phyloP scores from a whole-genome alignment of 257 asterid species.

The Solanum chmielewskii region DNA sequence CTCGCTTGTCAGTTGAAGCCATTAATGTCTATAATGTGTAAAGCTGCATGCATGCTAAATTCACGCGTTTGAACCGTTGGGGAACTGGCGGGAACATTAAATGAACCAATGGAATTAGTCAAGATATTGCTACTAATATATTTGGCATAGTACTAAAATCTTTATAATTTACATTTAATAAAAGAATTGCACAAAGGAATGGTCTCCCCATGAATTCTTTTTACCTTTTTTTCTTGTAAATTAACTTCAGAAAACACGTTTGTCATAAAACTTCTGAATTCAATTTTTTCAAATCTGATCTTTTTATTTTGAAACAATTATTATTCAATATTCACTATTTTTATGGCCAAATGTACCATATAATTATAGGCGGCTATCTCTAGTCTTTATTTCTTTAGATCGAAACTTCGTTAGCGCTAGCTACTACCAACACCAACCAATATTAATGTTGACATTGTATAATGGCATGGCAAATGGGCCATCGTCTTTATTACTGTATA shows the following conservation, averaged over 20 bases:
- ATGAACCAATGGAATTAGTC: neutral
- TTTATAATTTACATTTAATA: neutral
- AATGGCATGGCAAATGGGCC: neutral
- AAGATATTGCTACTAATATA: neutral
- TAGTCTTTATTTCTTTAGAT: neutral
- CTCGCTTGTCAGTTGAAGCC: neutral
- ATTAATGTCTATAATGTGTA: slow-evolving; percentile 4
- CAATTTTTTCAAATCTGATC: too few species aligned
- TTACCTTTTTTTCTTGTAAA: too few species aligned
- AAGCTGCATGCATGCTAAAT: slow-evolving; percentile 3
- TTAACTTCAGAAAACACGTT: neutral
- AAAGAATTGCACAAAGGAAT: neutral
- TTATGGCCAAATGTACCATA: neutral
- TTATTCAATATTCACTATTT: too few species aligned
- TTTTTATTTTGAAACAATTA: too few species aligned
- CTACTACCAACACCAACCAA: neutral
- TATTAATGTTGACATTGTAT: neutral
- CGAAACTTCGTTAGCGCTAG: neutral
- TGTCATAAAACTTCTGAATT: too few species aligned
- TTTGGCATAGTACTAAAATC: neutral
- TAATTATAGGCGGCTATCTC: neutral
- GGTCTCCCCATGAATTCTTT: neutral
- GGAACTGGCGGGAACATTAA: slow-evolving; percentile 22
- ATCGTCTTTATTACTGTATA: neutral
- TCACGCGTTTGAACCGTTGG: slow-evolving; percentile 27